Evolutionary conservation across 1,139 yeast species (phyloP).

Genomic region (Debaryomyces sp.): DNA sequence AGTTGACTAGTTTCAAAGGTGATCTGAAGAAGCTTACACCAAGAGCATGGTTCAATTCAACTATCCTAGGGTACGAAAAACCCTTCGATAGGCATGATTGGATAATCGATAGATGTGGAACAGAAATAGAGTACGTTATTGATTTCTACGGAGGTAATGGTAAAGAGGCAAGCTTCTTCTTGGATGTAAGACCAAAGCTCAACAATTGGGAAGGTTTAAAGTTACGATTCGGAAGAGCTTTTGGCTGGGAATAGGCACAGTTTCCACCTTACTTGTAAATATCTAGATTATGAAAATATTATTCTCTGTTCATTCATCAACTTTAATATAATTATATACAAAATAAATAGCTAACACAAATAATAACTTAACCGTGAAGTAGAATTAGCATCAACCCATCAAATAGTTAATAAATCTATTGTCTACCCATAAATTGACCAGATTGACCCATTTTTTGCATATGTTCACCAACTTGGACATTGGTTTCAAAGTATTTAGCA

Average conservation of each 20-base stretch:
- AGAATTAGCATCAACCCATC: constrained; percentile 1
- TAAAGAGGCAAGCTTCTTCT: constrained; percentile 63
- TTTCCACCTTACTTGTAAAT: constrained; percentile 3
- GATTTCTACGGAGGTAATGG: constrained; percentile 81
- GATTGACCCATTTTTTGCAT: constrained; percentile 76
- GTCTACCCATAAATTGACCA: constrained; percentile 55
- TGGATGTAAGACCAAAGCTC: constrained; percentile 91
- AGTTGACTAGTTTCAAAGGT: constrained; percentile 85
- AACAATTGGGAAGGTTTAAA: constrained; percentile 79
- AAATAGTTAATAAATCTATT: constrained; percentile 18
- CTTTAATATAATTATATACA: constrained; percentile 6
- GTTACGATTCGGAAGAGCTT: constrained; percentile 60
- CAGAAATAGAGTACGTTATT: constrained; percentile 82
- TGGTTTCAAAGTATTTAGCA: constrained; percentile 93
- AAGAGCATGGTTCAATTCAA: constrained; percentile 74
- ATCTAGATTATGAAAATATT: background rate
- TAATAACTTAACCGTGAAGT: background rate
- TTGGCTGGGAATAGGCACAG: constrained; percentile 40
- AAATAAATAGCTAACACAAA: constrained; percentile 4
- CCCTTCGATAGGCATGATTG: constrained; percentile 99
- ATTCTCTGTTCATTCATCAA: constrained; percentile 4
- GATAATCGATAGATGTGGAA: constrained; percentile 88
- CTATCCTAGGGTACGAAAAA: constrained; percentile 61
- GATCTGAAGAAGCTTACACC: constrained; percentile 86
- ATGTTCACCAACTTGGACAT: constrained; percentile 92